These are phyloP conservation scores for Fusarium temperatum DNA, from an alignment of 2,329 filamentous ascomycete genomes.

Conservation along the genomic window DNA sequence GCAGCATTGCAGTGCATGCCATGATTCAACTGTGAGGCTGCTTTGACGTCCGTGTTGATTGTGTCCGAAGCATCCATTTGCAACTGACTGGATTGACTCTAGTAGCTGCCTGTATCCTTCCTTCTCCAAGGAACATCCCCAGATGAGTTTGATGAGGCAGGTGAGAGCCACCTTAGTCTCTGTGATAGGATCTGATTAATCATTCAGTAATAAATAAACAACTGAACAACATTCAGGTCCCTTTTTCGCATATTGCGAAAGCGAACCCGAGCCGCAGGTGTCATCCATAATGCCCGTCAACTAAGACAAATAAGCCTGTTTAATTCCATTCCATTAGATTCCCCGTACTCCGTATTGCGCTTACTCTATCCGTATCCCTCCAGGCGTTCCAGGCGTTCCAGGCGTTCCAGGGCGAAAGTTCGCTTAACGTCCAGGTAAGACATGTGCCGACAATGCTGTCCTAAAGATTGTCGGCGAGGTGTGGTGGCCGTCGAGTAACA, in stretches of 20 bases:
- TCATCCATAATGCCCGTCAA: neutral
- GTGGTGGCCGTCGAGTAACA: neutral
- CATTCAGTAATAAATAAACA: neutral
- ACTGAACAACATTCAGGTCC: neutral
- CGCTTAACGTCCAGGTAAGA: conserved; percentile 28
- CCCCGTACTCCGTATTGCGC: neutral
- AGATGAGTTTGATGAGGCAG: conserved; percentile 2
- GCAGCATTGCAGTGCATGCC: neutral
- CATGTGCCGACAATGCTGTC: conserved; percentile 11
- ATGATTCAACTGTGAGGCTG: conserved; percentile 13
- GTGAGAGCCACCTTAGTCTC: neutral
- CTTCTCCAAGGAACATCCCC: neutral
- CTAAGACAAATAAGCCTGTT: neutral
- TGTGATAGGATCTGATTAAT: neutral
- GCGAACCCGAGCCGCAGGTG: neutral
- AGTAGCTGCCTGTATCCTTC: neutral
- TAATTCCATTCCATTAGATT: neutral
- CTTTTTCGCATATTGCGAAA: conserved; percentile 4
- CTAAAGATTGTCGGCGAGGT: conserved; percentile 16
- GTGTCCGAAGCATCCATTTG: neutral
- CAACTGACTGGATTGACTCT: neutral
- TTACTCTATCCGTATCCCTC: conserved; percentile 14
- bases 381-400: conserved; percentile 24
- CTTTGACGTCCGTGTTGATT: conserved; percentile 7
- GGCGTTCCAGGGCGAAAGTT: conserved; percentile 26